Base-by-base conservation (phyloP, 306 rosid genomes). In the Corylus avellana region DNA sequence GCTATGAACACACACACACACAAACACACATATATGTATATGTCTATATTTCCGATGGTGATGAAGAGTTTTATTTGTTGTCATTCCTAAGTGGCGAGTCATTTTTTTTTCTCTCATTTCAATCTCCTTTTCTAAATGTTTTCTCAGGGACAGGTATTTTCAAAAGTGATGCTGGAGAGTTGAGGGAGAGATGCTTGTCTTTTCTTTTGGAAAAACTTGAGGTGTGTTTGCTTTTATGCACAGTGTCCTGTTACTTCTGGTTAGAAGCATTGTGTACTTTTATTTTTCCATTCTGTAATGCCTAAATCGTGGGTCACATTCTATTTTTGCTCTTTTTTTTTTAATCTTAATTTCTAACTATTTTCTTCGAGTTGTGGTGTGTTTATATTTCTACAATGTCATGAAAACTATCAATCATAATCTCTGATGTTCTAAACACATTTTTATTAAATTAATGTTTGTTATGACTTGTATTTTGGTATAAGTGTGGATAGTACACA, bases 121-220 rank as follows among this genome's bases (percentile, higher is more conserved):
- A 49, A 18, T 53, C 68, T 6, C 55, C 4, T 3, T 58, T 51
- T 75, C 53, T n/a, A 20, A 35, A 61, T 73, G 79, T 61, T 70
- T 79, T 68, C 13, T 50, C 91, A 92, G 98, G 98, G 81, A 88
- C 91, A 47, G 97, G 91, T 62, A 82, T 92, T 74, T 85, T 88
- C 39, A 90, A 90, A 83, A 84, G 46, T n/a, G 93, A 95, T 57
- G 85, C 90, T 56, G 87, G 58, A 76, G 89, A 86, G 72, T 77
- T 91, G 58, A 84, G 97, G 86, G 85, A 87, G 83, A 85, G 56
- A 68, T 92, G 97, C 76, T 81, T 92, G 77, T 83, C 84, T 10
- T 85, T 90, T 78, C 86, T 91, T 77, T 70, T 91, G 11, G 86
- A 84, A 55, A 86, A 91, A 83, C 76, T 95, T 67, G 73, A 73